phyloP scores from a whole-genome alignment of 352 stramenopile genomes.

The Globisporangium ultimum region DNA sequence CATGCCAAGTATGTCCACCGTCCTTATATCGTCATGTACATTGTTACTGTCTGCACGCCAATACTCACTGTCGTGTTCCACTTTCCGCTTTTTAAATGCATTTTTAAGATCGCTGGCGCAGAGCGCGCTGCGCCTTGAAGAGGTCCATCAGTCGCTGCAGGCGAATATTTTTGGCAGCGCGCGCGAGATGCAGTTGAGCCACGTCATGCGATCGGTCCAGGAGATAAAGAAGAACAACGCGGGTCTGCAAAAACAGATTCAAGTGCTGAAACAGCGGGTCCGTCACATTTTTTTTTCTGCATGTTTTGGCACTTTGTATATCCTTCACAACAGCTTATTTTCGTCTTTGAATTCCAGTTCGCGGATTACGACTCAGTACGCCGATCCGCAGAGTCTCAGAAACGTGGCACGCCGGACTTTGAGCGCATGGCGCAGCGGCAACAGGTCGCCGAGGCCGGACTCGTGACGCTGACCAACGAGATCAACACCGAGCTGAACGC shows the following conservation, averaged over 20 bases:
- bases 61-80: no score
- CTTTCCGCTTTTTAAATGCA: no score
- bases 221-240: slow-evolving; percentile 37
- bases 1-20: slow-evolving; percentile 18
- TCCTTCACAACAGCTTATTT: no score
- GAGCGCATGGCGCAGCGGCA: slow-evolving; percentile 65
- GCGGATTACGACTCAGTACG: slow-evolving; percentile 74
- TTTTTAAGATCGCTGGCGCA: slow-evolving; percentile 38
- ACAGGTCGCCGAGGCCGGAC: slow-evolving; percentile 35
- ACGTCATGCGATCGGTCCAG: slow-evolving; percentile 39
- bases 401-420: slow-evolving; percentile 56
- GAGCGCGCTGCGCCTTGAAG: slow-evolving; percentile 45
- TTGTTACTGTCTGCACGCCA: background rate
- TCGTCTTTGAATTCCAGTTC: slow-evolving; percentile 23
- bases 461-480: slow-evolving; percentile 51
- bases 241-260: slow-evolving; percentile 37
- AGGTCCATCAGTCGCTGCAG: slow-evolving; percentile 54
- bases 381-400: slow-evolving; percentile 57
- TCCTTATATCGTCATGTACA: background rate
- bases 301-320: no score
- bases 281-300: background rate
- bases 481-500: slow-evolving; percentile 66
- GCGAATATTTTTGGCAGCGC: slow-evolving; percentile 43
- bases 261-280: slow-evolving; percentile 50
- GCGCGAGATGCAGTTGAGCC: slow-evolving; percentile 42